A percentile compares a stretch with the other conserved stretches of the same genome.
Evolutionary conservation across 176 grass and related monocot species (phyloP).

Genomic region (Musa troglodytarum): DNA sequence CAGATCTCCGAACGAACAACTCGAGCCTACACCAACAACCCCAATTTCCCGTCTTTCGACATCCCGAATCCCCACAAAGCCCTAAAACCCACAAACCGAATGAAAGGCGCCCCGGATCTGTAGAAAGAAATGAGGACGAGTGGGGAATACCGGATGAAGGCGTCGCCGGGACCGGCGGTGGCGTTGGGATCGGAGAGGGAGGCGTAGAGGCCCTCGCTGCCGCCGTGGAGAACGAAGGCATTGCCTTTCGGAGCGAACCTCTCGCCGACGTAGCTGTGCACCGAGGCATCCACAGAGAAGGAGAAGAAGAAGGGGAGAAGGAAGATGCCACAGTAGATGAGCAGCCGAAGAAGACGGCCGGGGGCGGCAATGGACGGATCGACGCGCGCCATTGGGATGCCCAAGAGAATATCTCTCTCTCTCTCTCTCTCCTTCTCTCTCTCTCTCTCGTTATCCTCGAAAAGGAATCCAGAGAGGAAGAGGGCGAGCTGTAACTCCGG

Average conservation of each 20-base stretch:
- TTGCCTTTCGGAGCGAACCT: conserved; percentile 72
- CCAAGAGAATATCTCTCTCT: background rate
- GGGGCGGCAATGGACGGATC: background rate
- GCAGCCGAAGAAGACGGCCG: background rate
- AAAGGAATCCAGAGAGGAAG: too few relatives aligned
- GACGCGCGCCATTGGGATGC: background rate
- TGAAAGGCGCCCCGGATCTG: conserved; percentile 2
- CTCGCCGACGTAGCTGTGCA: conserved; percentile 77
- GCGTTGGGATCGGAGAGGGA: conserved; percentile 39
- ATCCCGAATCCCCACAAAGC: background rate
- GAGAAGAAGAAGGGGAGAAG: conserved; percentile 27
- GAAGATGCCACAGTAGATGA: background rate
- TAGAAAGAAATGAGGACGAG: conserved; percentile 1
- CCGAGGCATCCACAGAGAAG: conserved; percentile 46
- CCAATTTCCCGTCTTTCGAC: background rate
- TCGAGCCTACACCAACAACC: too few relatives aligned
- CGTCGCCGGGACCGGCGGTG: conserved; percentile 26
- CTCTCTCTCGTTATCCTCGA: too few relatives aligned
- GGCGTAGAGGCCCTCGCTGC: conserved; percentile 95
- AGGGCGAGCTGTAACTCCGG: background rate
- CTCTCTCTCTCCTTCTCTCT: too few relatives aligned
- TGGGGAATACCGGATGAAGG: conserved; percentile 73
- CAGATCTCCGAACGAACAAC: background rate
- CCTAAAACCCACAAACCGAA: background rate
- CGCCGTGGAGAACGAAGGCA: conserved; percentile 85